phyloP scores from a whole-genome alignment of 2,329 filamentous ascomycete genomes.

The Emmonsiellopsis sp. region DNA sequence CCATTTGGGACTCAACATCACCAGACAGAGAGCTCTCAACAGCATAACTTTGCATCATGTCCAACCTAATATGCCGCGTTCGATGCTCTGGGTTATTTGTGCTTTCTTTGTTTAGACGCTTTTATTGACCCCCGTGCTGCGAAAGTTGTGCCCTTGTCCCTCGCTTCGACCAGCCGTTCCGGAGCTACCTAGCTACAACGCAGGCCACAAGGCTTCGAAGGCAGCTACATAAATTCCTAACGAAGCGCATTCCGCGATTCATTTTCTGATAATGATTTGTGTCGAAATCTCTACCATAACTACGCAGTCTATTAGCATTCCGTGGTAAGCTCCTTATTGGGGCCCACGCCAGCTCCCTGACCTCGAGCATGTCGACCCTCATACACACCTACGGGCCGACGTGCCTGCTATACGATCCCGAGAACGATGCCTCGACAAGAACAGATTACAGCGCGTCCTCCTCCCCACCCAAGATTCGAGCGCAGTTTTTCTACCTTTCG shows the following conservation, averaged over 20 bases:
- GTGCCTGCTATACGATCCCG: constrained; percentile 41
- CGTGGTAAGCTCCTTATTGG: not conserved
- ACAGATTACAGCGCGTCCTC: constrained; percentile 16
- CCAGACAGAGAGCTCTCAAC: no score
- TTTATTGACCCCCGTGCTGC: no score
- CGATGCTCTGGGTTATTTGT: no score
- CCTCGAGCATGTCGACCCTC: constrained; percentile 27
- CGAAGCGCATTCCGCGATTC: not conserved
- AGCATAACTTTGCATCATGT: no score
- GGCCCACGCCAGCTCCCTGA: no score
- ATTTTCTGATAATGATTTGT: not conserved
- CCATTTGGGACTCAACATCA: no score
- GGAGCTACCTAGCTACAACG: not conserved
- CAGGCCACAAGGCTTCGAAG: not conserved
- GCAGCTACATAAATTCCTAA: not conserved
- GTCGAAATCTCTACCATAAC: not conserved
- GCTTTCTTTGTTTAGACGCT: no score
- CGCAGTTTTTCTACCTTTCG: constrained; percentile 82
- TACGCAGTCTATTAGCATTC: not conserved
- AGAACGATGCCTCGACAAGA: constrained; percentile 19
- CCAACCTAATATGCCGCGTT: no score
- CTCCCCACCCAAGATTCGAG: constrained; percentile 49
- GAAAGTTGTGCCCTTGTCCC: not conserved
- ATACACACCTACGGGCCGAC: constrained; percentile 52
- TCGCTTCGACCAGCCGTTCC: not conserved